These are phyloP conservation scores for Citrus glauca DNA, from an alignment of 345 rosid genomes.

Conservation along the genomic window DNA sequence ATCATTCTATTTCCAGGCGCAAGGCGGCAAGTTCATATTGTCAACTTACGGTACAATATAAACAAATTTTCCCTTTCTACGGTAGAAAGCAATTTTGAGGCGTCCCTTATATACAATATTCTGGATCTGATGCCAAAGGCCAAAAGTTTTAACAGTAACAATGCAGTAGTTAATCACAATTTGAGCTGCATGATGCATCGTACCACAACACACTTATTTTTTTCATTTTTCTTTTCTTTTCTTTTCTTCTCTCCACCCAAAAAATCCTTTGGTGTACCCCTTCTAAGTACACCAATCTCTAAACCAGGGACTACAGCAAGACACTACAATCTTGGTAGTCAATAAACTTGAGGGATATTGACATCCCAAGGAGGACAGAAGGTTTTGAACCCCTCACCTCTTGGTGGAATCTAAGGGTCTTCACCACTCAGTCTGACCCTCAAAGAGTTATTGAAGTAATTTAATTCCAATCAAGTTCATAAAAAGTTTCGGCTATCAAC, in stretches of 20 bases:
- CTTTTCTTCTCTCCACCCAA: neutral
- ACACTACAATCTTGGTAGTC: neutral
- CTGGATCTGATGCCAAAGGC: neutral
- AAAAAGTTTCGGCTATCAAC: neutral
- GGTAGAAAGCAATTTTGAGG: neutral
- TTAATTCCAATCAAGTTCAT: neutral
- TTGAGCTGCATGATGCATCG: neutral
- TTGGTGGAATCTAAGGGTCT: neutral
- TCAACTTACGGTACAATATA: neutral
- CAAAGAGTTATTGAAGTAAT: neutral
- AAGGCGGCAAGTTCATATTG: neutral
- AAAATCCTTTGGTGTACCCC: neutral
- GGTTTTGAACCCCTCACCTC: neutral
- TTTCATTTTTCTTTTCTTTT: neutral
- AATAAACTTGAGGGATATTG: neutral
- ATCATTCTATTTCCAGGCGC: neutral
- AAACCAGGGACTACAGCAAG: neutral
- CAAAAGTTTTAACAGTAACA: neutral
- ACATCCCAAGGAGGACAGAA: neutral
- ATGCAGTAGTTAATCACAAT: neutral
- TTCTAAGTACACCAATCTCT: neutral
- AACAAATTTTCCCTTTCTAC: neutral
- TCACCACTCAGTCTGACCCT: neutral
- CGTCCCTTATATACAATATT: neutral
- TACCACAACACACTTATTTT: neutral